Evolutionary conservation across 176 grass and related monocot species (phyloP).

Genomic region (Ensete ventricosum): DNA sequence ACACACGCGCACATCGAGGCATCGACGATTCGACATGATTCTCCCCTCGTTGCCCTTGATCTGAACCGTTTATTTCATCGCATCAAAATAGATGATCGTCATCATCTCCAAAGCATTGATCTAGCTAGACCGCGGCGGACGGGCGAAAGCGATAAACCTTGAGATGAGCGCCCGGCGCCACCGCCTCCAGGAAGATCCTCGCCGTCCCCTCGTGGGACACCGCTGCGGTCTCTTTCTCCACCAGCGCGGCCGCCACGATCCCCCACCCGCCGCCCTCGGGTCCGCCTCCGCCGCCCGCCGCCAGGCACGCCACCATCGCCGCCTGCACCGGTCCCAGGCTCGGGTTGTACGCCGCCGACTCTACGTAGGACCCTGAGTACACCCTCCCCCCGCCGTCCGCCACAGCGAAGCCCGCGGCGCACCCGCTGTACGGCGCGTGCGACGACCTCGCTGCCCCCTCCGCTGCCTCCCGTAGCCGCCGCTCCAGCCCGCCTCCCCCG

Average conservation of each 20-base stretch:
- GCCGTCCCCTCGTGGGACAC: slow-evolving; percentile 70
- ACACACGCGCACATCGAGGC: no score
- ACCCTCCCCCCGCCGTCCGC: slow-evolving; percentile 51
- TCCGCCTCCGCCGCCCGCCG: slow-evolving; percentile 11
- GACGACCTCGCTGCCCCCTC: slow-evolving; percentile 44
- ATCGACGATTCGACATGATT: no score
- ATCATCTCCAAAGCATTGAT: background rate
- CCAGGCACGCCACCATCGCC: slow-evolving; percentile 50
- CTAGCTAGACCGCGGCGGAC: slow-evolving; percentile 1
- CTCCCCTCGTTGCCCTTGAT: background rate
- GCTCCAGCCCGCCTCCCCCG: no score
- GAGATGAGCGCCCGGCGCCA: slow-evolving; percentile 50
- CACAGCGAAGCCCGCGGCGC: slow-evolving; percentile 69
- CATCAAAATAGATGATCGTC: background rate
- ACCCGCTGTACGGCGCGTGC: slow-evolving; percentile 71
- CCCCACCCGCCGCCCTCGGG: background rate
- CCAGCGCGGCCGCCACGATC: slow-evolving; percentile 65
- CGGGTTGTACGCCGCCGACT: slow-evolving; percentile 85
- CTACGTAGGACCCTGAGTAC: slow-evolving; percentile 52
- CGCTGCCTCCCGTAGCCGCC: slow-evolving; percentile 33
- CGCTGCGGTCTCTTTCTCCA: slow-evolving; percentile 45
- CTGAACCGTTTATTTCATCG: background rate
- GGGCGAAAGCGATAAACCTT: slow-evolving; percentile 64
- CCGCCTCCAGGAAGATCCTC: slow-evolving; percentile 54
- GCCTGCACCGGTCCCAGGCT: slow-evolving; percentile 71